A percentile compares a stretch with the other conserved stretches of the same genome.
These are phyloP conservation scores for Akebia trifoliata DNA, from an alignment of 164 flowering plant species.

Conservation along the genomic window DNA sequence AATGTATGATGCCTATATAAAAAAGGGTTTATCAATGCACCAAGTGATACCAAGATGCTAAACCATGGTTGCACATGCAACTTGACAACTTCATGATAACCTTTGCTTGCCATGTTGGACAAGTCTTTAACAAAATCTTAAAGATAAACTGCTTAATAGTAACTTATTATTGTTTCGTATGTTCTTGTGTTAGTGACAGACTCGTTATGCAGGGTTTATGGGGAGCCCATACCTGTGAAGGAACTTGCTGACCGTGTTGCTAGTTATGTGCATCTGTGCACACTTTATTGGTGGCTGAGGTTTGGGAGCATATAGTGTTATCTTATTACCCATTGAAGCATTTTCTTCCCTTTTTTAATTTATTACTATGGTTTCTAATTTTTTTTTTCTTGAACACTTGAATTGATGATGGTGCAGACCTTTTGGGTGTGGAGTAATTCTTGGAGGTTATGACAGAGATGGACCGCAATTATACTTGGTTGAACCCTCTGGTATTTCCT, in stretches of 20 bases:
- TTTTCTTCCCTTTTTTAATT: background rate
- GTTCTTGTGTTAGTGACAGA: background rate
- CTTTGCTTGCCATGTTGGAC: too few relatives aligned
- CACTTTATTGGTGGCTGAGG: slow-evolving; percentile 99
- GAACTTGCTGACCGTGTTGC: slow-evolving; percentile 98
- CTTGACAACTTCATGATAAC: too few relatives aligned
- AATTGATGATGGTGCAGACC: too few relatives aligned
- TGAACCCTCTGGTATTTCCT: slow-evolving; percentile 94
- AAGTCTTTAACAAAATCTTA: too few relatives aligned
- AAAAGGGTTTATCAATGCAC: too few relatives aligned
- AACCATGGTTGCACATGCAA: too few relatives aligned
- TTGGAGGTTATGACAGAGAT: slow-evolving; percentile 96
- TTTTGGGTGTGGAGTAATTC: slow-evolving; percentile 94
- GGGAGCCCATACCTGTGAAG: slow-evolving; percentile 84
- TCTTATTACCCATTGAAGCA: background rate
- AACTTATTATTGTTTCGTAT: background rate
- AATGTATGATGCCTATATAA: too few relatives aligned
- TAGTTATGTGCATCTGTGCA: slow-evolving; percentile 92
- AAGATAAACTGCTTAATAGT: too few relatives aligned
- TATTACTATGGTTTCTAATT: too few relatives aligned
- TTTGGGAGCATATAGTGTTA: slow-evolving; percentile 15
- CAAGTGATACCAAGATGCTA: too few relatives aligned
- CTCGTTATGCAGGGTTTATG: slow-evolving; percentile 59
- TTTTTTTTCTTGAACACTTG: too few relatives aligned
- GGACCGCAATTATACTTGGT: slow-evolving; percentile 93